Evolutionary conservation across 1,284 basidiomycete genomes (phyloP).

Genomic region (Moesziomyces aphidis): DNA sequence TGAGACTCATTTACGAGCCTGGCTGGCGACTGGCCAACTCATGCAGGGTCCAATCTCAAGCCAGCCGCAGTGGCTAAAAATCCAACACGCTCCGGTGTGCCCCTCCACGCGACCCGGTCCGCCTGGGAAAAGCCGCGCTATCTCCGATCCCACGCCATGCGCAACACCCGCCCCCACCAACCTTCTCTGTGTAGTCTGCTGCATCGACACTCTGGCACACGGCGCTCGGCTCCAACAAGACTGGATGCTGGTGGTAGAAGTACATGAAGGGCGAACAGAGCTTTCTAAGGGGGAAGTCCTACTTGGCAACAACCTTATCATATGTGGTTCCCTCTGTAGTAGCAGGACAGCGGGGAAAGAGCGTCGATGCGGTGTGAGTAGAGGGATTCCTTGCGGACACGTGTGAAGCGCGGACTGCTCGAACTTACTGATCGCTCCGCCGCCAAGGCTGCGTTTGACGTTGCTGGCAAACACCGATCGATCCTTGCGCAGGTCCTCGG

Average conservation of each 20-base stretch:
- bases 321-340: slow-evolving; percentile 57
- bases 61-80: background rate
- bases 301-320: slow-evolving; percentile 57
- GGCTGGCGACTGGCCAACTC: background rate
- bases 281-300: background rate
- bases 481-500: slow-evolving; percentile 65
- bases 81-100: background rate
- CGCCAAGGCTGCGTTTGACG: slow-evolving; percentile 56
- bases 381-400: too few species aligned
- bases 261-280: slow-evolving; percentile 6
- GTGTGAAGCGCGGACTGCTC: too few species aligned
- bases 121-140: background rate
- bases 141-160: background rate
- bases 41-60: slow-evolving; percentile 20
- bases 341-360: background rate
- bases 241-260: slow-evolving; percentile 11
- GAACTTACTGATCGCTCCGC: slow-evolving; percentile 58
- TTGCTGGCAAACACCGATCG: slow-evolving; percentile 57
- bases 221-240: too few species aligned
- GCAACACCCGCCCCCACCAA: background rate
- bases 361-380: background rate
- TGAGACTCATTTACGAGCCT: too few species aligned
- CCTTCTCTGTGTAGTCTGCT: too few species aligned
- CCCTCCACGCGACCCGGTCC: background rate
- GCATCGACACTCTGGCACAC: too few species aligned